These are phyloP conservation scores for Penicillium occitanis DNA, from an alignment of 2,329 filamentous ascomycete genomes.

Conservation along the genomic window DNA sequence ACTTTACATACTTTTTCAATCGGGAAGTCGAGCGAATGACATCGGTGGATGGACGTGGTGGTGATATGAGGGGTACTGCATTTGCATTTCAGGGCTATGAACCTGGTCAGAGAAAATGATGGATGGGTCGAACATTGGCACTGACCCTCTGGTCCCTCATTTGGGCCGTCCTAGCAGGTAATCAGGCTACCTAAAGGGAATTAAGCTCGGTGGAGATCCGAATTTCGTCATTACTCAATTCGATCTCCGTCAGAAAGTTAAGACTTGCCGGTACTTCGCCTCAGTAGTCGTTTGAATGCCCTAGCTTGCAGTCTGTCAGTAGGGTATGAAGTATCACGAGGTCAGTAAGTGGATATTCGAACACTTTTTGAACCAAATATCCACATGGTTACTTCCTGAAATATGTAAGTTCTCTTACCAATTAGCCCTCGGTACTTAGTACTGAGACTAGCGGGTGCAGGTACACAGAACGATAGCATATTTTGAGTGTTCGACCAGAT, in stretches of 20 bases:
- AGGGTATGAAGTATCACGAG: slow-evolving; percentile 1
- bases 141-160: slow-evolving; percentile 15
- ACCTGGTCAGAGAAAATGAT: neutral
- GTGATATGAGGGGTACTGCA: neutral
- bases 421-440: neutral
- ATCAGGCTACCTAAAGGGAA: slow-evolving; percentile 1
- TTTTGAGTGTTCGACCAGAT: neutral
- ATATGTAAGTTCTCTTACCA: neutral
- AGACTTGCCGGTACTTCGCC: neutral
- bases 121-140: slow-evolving; percentile 3
- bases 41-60: neutral
- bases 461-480: neutral
- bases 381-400: neutral
- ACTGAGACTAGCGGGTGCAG: neutral
- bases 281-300: neutral
- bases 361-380: too few relatives aligned
- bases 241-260: slow-evolving; percentile 1
- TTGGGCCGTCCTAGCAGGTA: slow-evolving; percentile 3
- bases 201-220: slow-evolving; percentile 13
- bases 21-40: slow-evolving; percentile 1
- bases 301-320: neutral
- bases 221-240: slow-evolving; percentile 8
- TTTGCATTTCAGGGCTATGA: neutral
- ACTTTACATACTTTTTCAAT: neutral
- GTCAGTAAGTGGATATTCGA: neutral